These are phyloP conservation scores for Chytridiales sp. DNA, from an alignment of 371 early-diverging fungal species.

Conservation along the genomic window DNA sequence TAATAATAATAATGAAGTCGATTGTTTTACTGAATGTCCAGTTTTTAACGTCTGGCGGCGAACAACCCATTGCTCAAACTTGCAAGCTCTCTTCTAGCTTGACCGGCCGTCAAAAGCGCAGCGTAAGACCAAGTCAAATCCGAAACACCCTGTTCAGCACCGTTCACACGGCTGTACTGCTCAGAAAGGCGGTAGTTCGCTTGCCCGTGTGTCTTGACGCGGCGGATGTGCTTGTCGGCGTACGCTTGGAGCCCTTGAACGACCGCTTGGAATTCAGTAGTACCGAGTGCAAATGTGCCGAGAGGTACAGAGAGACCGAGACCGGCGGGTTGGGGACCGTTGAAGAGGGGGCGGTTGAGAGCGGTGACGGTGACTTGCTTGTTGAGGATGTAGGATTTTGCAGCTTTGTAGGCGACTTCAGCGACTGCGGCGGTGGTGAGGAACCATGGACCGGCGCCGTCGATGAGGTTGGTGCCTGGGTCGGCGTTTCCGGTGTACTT, in stretches of 20 bases:
- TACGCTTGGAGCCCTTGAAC: slow-evolving; percentile 35
- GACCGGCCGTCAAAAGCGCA: slow-evolving; percentile 52
- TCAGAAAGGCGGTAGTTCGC: slow-evolving; percentile 61
- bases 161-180: slow-evolving; percentile 61
- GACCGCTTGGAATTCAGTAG: slow-evolving; percentile 44
- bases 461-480: slow-evolving; percentile 37
- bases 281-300: slow-evolving; percentile 11
- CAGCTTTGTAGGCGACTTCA: slow-evolving; percentile 59
- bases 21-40: not conserved
- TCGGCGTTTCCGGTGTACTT: slow-evolving; percentile 70
- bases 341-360: slow-evolving; percentile 44
- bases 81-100: slow-evolving; percentile 2
- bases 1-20: no score
- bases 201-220: slow-evolving; percentile 52
- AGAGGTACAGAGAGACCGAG: slow-evolving; percentile 44
- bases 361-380: slow-evolving; percentile 42
- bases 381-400: slow-evolving; percentile 7
- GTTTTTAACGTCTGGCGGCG: no score
- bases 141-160: slow-evolving; percentile 63
- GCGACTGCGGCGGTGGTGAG: slow-evolving; percentile 62
- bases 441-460: slow-evolving; percentile 57
- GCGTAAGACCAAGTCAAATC: slow-evolving; percentile 79
- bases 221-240: slow-evolving; percentile 59
- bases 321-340: slow-evolving; percentile 23
- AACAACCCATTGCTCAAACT: not conserved